Conservation (phyloP, 2,329 filamentous ascomycete genomes). For the Fusarium mangiferae region DNA sequence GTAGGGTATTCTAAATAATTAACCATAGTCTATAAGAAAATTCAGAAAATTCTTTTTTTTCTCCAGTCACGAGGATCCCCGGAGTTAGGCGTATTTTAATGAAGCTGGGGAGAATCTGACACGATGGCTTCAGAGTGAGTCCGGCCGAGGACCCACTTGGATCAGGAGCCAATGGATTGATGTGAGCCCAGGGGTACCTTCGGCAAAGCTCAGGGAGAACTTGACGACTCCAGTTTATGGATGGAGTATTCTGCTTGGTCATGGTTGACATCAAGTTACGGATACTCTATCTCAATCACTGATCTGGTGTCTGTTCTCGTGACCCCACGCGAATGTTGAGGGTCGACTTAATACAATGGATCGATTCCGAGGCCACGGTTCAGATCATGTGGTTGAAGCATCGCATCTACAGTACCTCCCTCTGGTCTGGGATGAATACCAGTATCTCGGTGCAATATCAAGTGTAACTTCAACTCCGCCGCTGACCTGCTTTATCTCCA, state of each 20-base stretch:
- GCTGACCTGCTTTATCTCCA: constrained; percentile 13
- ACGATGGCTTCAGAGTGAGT: constrained; percentile 34
- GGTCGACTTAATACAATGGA: constrained; percentile 17
- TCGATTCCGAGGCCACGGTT: constrained; percentile 16
- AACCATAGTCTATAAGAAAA: background rate
- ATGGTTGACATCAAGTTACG: constrained; percentile 6
- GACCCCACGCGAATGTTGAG: constrained; percentile 10
- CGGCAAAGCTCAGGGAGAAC: constrained; percentile 8
- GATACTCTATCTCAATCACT: constrained; percentile 22
- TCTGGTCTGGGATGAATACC: background rate
- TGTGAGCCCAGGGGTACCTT: constrained; percentile 5
- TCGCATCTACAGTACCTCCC: background rate
- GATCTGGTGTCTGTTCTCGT: constrained; percentile 16
- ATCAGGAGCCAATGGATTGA: background rate
- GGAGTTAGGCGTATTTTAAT: constrained; percentile 21
- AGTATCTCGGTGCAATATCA: background rate
- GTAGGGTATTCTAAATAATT: background rate
- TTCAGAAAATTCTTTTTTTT: background rate
- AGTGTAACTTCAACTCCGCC: background rate
- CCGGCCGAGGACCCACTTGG: constrained; percentile 26
- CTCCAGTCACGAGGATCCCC: constrained; percentile 28
- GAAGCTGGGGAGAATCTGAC: constrained; percentile 24
- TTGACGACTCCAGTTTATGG: background rate
- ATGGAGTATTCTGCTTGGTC: constrained; percentile 7
- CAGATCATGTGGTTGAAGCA: constrained; percentile 2